Evolutionary conservation across 164 flowering plant genomes (phyloP).

Genomic region (Nymphaea colorata): DNA sequence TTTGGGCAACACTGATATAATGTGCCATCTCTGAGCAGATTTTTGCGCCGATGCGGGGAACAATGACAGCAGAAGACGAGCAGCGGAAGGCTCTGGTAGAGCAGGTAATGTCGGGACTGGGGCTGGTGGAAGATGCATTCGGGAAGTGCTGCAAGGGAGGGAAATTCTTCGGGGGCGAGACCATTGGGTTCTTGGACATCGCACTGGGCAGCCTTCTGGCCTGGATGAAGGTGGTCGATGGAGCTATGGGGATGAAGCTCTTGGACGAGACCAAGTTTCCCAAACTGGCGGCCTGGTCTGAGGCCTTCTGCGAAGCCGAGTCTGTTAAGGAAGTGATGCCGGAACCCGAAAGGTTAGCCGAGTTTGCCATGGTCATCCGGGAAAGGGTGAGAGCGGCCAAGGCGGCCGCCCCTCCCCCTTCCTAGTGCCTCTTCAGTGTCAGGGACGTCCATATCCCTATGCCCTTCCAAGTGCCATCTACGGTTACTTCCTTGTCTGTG

Average conservation of each 20-base stretch:
- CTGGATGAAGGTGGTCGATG: slow-evolving; percentile 33
- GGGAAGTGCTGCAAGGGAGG: slow-evolving; percentile 36
- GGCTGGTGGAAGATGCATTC: slow-evolving; percentile 39
- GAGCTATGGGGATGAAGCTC: slow-evolving; percentile 15
- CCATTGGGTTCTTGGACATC: slow-evolving; percentile 46
- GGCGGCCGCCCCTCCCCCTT: too few species aligned
- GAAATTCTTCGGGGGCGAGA: slow-evolving; percentile 49
- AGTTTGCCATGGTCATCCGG: slow-evolving; percentile 17
- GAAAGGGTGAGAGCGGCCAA: too few species aligned
- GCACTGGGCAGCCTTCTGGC: slow-evolving; percentile 42
- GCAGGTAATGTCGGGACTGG: slow-evolving; percentile 20
- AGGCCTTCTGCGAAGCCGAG: slow-evolving; percentile 24
- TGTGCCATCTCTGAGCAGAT: too few species aligned
- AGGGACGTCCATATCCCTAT: too few species aligned
- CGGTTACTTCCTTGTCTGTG: too few species aligned
- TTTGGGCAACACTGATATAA: too few species aligned
- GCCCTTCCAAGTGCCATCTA: too few species aligned
- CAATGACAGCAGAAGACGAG: too few species aligned
- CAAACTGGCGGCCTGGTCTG: slow-evolving; percentile 34
- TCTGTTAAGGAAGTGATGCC: slow-evolving; percentile 51
- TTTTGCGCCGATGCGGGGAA: too few species aligned
- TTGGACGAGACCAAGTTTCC: slow-evolving; percentile 35
- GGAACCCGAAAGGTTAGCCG: slow-evolving; percentile 36
- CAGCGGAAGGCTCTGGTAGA: too few species aligned
- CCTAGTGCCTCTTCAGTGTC: too few species aligned